phyloP scores from a whole-genome alignment of 768 basidiomycete species.

The Imleria badia region DNA sequence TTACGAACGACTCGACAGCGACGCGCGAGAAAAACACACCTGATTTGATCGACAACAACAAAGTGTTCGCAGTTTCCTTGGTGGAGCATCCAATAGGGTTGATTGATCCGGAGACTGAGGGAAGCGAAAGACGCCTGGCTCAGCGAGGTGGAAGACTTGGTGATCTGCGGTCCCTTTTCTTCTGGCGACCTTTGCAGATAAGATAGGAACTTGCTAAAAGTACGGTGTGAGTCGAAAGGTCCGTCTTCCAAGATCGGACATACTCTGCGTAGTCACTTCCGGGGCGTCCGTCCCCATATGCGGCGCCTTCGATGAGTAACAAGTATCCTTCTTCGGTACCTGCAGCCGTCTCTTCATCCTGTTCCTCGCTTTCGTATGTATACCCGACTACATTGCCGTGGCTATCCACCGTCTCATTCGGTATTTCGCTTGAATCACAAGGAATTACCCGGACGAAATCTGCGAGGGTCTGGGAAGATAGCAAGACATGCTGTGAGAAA shows the following conservation, averaged over 20 bases:
- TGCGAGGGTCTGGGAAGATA: slow-evolving; percentile 71
- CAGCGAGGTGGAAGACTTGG: slow-evolving; percentile 44
- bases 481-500: slow-evolving; percentile 63
- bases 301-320: slow-evolving; percentile 59
- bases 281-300: slow-evolving; percentile 54
- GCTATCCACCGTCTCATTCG: slow-evolving; percentile 39
- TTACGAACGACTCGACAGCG: slow-evolving; percentile 3
- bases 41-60: slow-evolving; percentile 68
- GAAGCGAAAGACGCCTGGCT: slow-evolving; percentile 50
- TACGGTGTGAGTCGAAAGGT: background rate
- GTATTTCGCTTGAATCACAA: slow-evolving; percentile 59
- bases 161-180: slow-evolving; percentile 33
- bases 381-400: slow-evolving; percentile 36
- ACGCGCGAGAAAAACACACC: slow-evolving; percentile 38
- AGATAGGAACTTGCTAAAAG: slow-evolving; percentile 47
- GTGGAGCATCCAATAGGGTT: slow-evolving; percentile 84
- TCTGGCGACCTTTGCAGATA: slow-evolving; percentile 35
- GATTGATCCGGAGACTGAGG: slow-evolving; percentile 60
- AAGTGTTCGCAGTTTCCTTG: slow-evolving; percentile 83
- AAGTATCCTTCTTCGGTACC: slow-evolving; percentile 39
- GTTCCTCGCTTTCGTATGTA: slow-evolving; percentile 17
- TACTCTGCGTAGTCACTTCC: slow-evolving; percentile 59
- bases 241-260: slow-evolving; percentile 20
- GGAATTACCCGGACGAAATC: slow-evolving; percentile 60
- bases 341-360: background rate